Evolutionary conservation across 2,329 filamentous ascomycete genomes (phyloP), one percentile per base, ranked within the genome.

Genomic region (Colletotrichum endophyticum): DNA sequence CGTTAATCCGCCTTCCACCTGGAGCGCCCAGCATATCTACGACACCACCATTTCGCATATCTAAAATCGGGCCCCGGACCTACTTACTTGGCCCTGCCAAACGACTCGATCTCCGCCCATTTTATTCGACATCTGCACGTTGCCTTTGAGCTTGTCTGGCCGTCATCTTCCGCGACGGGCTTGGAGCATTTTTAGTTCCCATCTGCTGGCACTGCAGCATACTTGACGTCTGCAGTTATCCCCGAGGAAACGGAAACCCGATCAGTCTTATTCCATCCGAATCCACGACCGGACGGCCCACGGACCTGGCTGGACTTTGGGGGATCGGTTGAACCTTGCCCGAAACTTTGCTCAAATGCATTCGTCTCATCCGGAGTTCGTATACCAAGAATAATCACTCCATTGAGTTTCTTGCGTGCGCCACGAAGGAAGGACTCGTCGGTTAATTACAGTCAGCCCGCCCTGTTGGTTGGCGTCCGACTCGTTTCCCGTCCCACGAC

Each of bases 331-430:
- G 57, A 27, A 49, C 49, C 39, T 49, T 73, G 9, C 70, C 70
- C 73, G 57, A 34, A 69, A 64, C 27, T 64, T 34, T 73, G 70
- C 44, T 34, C 64, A 73, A 61, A 76, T 76, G 73, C 70, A 44
- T 64, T 73, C 64, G 57, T 73, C 73, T 39, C 59, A 49, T 69
- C 57, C 59, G n/a, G 15, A 66, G 44, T 63, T 61, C 53, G 19
- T 59, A 64, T 71, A 73, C 34, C 25, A 69, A 69, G 64, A 73
- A 62, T 69, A 64, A 61, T 68, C 56, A 27, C 64, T 39, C 57
- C 44, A 63, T 61, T 69, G 32, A 69, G 57, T 36, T 59, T 53
- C 56, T 30, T 73, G 34, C 32, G 70, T 73, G 34, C 32, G 70
- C 59, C 28, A 28, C 57, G 22, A 39, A 39, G 25, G n/a, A 69